These are phyloP conservation scores for Ophiosphaerella narmari DNA, from an alignment of 2,329 filamentous ascomycete species.

Conservation along the genomic window DNA sequence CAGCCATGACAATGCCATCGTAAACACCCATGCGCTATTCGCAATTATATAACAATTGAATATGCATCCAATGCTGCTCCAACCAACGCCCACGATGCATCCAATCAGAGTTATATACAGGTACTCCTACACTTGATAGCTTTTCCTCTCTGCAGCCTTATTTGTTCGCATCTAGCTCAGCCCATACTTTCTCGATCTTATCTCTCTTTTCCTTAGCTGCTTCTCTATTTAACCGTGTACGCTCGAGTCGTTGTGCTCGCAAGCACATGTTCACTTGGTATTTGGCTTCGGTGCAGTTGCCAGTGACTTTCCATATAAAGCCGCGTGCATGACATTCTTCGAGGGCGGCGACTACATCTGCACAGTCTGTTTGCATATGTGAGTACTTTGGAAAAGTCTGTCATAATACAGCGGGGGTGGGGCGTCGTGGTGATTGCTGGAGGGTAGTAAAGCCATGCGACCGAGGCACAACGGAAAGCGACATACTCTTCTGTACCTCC, in stretches of 20 bases:
- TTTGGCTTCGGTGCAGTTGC: slow-evolving; percentile 89
- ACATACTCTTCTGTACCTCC: slow-evolving; percentile 75
- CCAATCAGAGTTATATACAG: background rate
- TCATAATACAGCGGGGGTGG: slow-evolving; percentile 5
- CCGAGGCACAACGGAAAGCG: slow-evolving; percentile 18
- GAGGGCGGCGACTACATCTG: slow-evolving; percentile 89
- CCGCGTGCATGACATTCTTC: slow-evolving; percentile 94
- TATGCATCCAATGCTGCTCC: background rate
- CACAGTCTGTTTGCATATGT: slow-evolving; percentile 69
- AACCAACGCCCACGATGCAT: background rate
- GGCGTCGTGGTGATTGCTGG: background rate
- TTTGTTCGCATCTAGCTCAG: slow-evolving; percentile 74
- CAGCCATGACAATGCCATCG: background rate
- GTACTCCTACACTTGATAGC: background rate
- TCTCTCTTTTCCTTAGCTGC: slow-evolving; percentile 69
- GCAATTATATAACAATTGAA: no score
- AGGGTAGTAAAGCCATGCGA: no score
- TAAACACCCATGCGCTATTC: slow-evolving; percentile 1
- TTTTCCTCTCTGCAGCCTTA: slow-evolving; percentile 6
- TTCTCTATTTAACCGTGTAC: slow-evolving; percentile 77
- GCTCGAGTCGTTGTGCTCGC: slow-evolving; percentile 76
- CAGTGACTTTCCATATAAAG: slow-evolving; percentile 88
- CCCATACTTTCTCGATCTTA: slow-evolving; percentile 77
- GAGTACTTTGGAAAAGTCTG: background rate
- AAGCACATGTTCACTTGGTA: slow-evolving; percentile 83